Percentiles rank a stretch among this genome's conserved stretches.
phyloP scores from a whole-genome alignment of 2,329 filamentous ascomycete species.

The Alternaria arborescens region DNA sequence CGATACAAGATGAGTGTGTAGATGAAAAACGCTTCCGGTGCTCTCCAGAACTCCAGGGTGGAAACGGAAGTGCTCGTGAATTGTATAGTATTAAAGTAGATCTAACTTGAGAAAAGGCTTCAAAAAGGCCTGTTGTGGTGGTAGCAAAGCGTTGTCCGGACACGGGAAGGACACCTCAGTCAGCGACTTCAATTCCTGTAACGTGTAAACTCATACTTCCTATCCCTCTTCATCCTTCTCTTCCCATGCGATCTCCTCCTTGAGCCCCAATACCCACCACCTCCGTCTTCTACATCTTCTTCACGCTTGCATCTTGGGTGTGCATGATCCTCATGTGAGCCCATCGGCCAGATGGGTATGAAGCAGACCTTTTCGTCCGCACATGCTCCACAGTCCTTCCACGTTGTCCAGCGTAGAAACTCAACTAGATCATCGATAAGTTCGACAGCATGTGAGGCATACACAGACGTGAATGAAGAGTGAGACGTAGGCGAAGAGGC shows the following conservation, averaged over 20 bases:
- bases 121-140: background rate
- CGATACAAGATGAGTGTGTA: background rate
- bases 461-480: background rate
- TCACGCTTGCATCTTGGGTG: slow-evolving; percentile 54
- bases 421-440: slow-evolving; percentile 55
- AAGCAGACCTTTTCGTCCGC: slow-evolving; percentile 64
- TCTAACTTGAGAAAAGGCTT: background rate
- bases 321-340: slow-evolving; percentile 63
- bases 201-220: background rate
- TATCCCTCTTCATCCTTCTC: background rate
- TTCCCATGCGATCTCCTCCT: background rate
- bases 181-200: background rate
- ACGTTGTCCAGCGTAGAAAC: slow-evolving; percentile 67
- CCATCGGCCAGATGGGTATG: slow-evolving; percentile 71
- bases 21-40: background rate
- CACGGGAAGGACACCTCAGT: background rate
- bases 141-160: background rate
- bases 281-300: slow-evolving; percentile 10
- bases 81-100: background rate
- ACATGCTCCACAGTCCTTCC: slow-evolving; percentile 67
- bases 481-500: slow-evolving; percentile 19
- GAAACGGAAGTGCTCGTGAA: background rate
- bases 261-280: slow-evolving; percentile 38
- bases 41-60: background rate
- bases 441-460: slow-evolving; percentile 34